These are phyloP conservation scores for Diaporthe citriasiana DNA, from an alignment of 2,329 filamentous ascomycete genomes.

Conservation along the genomic window DNA sequence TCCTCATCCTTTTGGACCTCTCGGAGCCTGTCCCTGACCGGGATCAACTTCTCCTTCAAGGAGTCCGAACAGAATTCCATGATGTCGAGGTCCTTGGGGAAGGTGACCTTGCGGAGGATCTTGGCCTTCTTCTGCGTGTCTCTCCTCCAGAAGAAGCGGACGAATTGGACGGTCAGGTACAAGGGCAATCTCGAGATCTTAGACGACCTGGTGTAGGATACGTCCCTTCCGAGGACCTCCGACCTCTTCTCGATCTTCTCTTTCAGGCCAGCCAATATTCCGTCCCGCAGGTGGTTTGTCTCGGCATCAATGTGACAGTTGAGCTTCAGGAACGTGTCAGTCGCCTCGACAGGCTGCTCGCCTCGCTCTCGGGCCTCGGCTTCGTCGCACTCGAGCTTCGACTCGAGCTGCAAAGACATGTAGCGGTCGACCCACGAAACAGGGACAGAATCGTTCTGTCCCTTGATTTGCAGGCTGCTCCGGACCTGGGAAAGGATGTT, in stretches of 20 bases:
- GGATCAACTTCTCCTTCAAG: conserved; percentile 84
- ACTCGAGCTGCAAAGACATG: conserved; percentile 86
- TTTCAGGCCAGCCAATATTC: conserved; percentile 83
- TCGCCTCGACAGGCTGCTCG: conserved; percentile 76
- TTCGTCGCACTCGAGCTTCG: conserved; percentile 87
- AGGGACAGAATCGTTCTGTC: conserved; percentile 62
- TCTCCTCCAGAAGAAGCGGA: conserved; percentile 97
- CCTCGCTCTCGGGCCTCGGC: conserved; percentile 79
- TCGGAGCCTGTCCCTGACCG: conserved; percentile 95
- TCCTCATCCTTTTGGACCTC: conserved; percentile 96
- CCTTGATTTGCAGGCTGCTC: conserved; percentile 79
- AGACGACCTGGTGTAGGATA: conserved; percentile 91
- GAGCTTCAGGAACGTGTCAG: conserved; percentile 89
- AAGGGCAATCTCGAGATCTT: conserved; percentile 91
- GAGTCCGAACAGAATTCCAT: conserved; percentile 97
- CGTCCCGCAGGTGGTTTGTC: conserved; percentile 92
- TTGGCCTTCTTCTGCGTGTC: conserved; percentile 98
- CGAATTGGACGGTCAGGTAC: conserved; percentile 96
- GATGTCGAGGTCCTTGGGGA: conserved; percentile 91
- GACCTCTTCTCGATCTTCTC: conserved; percentile 95
- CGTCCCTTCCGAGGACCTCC: conserved; percentile 80
- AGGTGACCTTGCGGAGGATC: conserved; percentile 99
- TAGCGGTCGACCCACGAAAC: conserved; percentile 90
- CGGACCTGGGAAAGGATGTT: conserved; percentile 90
- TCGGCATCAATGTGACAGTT: conserved; percentile 93